Percentiles rank a stretch among this genome's conserved stretches.
phyloP scores from a whole-genome alignment of 495 filamentous ascomycete species.

The Acidiella bohemica region DNA sequence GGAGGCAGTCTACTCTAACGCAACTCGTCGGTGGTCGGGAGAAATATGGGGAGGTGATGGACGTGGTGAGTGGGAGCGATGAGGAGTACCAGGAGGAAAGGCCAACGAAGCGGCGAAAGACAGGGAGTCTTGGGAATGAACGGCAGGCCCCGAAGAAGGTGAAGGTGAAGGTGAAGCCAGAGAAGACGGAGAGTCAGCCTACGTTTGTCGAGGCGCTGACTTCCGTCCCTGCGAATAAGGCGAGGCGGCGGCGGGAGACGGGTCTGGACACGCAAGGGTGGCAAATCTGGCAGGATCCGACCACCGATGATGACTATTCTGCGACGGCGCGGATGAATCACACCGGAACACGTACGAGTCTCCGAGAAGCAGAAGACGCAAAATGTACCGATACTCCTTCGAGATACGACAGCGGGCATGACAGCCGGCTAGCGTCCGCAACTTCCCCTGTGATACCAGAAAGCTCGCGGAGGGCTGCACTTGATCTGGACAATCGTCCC shows the following conservation, averaged over 20 bases:
- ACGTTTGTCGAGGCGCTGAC: not conserved
- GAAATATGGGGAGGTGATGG: not conserved
- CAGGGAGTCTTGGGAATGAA: too few species aligned
- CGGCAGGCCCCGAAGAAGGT: not conserved
- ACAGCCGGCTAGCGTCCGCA: not conserved
- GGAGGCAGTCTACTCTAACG: slow-evolving; percentile 7
- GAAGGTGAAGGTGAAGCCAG: slow-evolving; percentile 1
- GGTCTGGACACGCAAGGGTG: not conserved
- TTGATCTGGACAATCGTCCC: not conserved
- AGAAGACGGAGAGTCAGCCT: slow-evolving; percentile 1
- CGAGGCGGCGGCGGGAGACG: not conserved
- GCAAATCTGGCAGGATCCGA: not conserved
- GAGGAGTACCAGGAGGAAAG: slow-evolving; percentile 2
- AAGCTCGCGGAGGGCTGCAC: not conserved
- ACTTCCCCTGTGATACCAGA: not conserved
- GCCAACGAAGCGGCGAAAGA: slow-evolving; percentile 1
- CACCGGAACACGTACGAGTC: not conserved
- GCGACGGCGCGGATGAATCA: slow-evolving; percentile 1
- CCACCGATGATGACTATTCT: too few species aligned
- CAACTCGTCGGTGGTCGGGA: slow-evolving; percentile 5
- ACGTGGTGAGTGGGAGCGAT: not conserved
- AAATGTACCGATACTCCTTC: not conserved
- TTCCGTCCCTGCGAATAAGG: not conserved
- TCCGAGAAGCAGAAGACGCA: not conserved
- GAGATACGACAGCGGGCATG: not conserved